Base-by-base conservation (phyloP, 140 eudicot species). In the Stevia rebaudiana region DNA sequence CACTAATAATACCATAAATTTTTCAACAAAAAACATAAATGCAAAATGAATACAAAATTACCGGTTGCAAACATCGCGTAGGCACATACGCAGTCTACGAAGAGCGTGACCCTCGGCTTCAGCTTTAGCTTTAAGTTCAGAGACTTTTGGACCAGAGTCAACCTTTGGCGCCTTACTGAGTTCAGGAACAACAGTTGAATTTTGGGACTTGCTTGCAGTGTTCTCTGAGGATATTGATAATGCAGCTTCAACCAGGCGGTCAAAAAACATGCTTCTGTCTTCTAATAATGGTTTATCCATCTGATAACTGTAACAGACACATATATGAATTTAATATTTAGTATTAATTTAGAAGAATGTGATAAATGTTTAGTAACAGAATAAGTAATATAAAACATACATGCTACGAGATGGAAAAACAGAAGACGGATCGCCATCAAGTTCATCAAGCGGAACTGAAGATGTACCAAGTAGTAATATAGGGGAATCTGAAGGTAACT, bases 21-120 rank as follows among this genome's bases (percentile, higher is more conserved):
- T 5, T 5, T 3, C 24, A 56, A 31, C 33, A 31, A 28, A 15
- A 56, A 6, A 31, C n/a, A 15, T 10, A 24, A 33, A n/a, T 18
- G 37, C 23, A 10, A 50, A 13, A 11, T 70, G 8, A 52, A 56
- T n/a, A n/a, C n/a, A 35, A 28, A 15, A 74, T 72, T 56, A 92
- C 98, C 99, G 81, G 71, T 94, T 94, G 74, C 99, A 94, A 63
- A 94, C 83, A 70, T 94, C 99, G 44, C 99, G 95, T 13, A 94
- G 86, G 68, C 99, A 94, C 99, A 94, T 94, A 48, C 99, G 83
- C 68, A 94, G 43, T 73, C 99, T 86, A 3, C 99, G 87, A 35
- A 94, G 90, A 57, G 95, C 97, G 56, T 94, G 99, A 40, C 88
- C 87, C 79, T 94, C 85, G n/a, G 97, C 87, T 73, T 94, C 99